Evolutionary conservation across 139 green algal species (phyloP), one percentile per base, ranked within the genome.

Genomic region (Picochlorum sp.): DNA sequence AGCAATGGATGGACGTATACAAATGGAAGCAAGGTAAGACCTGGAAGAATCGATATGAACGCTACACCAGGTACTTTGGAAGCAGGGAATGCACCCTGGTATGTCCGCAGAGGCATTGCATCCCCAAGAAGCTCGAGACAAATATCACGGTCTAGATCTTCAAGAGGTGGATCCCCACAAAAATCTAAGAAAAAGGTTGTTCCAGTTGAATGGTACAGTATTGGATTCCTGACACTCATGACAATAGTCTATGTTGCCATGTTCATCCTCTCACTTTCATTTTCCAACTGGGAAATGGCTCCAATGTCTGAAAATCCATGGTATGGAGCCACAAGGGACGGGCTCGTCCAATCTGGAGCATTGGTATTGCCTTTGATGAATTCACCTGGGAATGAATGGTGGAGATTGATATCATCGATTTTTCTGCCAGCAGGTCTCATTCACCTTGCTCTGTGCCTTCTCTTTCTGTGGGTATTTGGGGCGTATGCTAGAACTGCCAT

Each of bases 351-450:
- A 15, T 26, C 76, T 3, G 80, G 80, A 8, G 70, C 73, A n/a
- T 56, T 65, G n/a, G n/a, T 61, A 7, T 45, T 58, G 3, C 44
- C 49, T 7, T 57, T 65, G 14, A 51, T 86, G n/a, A 51, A 60
- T 13, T 24, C 26, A 9, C 24, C 50, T 18, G 20, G 41, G 1
- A 57, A 70, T 57, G 55, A 82, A 64, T 82, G 66, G 54, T 85
- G 79, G 79, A 73, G 79, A 47, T 45, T 86, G 23, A 15, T 76
- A 5, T 57, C 65, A 18, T 77, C 77, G 1, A 45, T 61, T 14
- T 85, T 85, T 45, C 57, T 86, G 20, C 58, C 55, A 37, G 71
- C 77, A 54, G 79, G 79, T 45, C 45, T 80, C n/a, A 77, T 81
- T 41, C 74, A 81, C 23, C 49, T 81, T 41, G 13, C 6, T 57